Base-by-base conservation (phyloP, 1,284 basidiomycete genomes). In the Tilletia setariae region DNA sequence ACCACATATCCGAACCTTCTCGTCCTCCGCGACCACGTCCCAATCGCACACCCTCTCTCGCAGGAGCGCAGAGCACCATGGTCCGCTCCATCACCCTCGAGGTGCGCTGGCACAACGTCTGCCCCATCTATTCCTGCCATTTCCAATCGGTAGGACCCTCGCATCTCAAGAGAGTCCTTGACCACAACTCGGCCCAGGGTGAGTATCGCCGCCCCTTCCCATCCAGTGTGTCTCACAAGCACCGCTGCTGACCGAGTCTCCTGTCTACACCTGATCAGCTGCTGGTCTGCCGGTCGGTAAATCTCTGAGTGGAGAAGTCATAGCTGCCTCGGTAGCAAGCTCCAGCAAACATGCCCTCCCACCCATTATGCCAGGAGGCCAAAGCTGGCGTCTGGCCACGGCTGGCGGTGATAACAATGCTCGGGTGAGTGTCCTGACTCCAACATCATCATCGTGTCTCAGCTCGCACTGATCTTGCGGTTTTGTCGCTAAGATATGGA, bases 401-500 rank as follows among this genome's bases (percentile, higher is more conserved):
- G 94, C 90, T 11, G 95, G 95, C 61, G 95, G 95, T 79, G 95
- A 99, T 83, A 97, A 95, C 82, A 91, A 95, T 85, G 93, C 98
- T 78, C 86, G 94, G 82, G 94, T 97, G 79, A 83, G 91, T 88
- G 35, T 64, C 51, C 64, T 51, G 28, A 70, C 67, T 65, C 56
- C 63, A 59, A 66, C 43, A 70, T 53, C 66, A 67, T 63, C 51
- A 25, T 53, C 30, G 43, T 44, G 6, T 53, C 23, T 23, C 21
- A 23, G 13, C 51, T 19, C 25, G 19, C n/a, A 19, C n/a, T 49
- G 11, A 49, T 49, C 47, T 15, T 49, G 35, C 35, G 4, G 35
- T 40, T 40, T 40, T 53, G 23, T 53, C 15, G 3, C 56, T 15
- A 67, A 70, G 66, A 73, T 82, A 64, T 82, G 80, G 80, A 77